These are phyloP conservation scores for Lactarius sp. DNA, from an alignment of 768 basidiomycete species.

Conservation along the genomic window DNA sequence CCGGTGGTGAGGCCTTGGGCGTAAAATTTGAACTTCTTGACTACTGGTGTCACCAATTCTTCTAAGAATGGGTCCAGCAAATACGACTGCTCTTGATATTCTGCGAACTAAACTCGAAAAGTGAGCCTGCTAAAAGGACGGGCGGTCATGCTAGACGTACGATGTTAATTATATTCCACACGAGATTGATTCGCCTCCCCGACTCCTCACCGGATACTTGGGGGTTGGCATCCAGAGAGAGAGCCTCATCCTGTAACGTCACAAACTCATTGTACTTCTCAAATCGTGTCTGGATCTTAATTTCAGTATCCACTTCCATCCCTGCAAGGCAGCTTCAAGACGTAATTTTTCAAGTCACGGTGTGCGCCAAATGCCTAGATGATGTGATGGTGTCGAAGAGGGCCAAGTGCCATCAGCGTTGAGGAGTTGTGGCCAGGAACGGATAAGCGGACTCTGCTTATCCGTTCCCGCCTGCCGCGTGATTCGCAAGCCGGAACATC, in stretches of 20 bases:
- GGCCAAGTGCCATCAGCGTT: neutral
- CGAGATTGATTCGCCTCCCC: constrained; percentile 3
- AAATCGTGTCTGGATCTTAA: constrained; percentile 47
- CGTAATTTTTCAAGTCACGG: neutral
- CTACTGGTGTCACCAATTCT: constrained; percentile 67
- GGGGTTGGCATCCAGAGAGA: constrained; percentile 43
- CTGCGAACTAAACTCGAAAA: constrained; percentile 53
- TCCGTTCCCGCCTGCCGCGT: too few relatives aligned
- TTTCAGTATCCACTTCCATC: constrained; percentile 40
- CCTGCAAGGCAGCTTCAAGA: neutral
- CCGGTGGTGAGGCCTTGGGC: constrained; percentile 35
- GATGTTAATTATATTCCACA: constrained; percentile 13
- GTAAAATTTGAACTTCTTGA: constrained; percentile 55
- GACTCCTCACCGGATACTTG: constrained; percentile 33
- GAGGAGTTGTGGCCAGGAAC: too few relatives aligned
- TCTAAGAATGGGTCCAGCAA: constrained; percentile 89
- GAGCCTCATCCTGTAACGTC: constrained; percentile 44
- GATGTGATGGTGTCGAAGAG: neutral
- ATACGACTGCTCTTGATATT: constrained; percentile 91
- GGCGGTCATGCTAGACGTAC: constrained; percentile 2
- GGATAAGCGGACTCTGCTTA: too few relatives aligned
- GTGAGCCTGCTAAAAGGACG: neutral
- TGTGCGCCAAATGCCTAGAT: neutral
- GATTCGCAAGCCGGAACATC: too few relatives aligned
- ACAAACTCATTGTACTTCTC: constrained; percentile 56